Conservation (phyloP, 2,329 filamentous ascomycete genomes). For the Fusarium drepaniforme region DNA sequence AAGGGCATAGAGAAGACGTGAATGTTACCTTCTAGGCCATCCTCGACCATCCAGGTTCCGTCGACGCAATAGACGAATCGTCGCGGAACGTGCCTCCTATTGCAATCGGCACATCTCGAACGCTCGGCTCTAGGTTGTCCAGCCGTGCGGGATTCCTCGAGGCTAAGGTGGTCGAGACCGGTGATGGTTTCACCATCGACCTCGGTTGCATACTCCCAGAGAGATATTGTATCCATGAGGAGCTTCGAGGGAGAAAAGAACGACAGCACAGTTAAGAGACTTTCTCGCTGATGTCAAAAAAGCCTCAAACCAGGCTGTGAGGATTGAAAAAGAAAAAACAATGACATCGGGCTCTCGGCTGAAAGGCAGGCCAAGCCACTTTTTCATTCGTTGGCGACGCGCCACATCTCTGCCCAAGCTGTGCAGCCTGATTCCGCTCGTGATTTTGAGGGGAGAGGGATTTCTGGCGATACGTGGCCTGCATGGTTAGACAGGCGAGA, state of each 20-base stretch:
- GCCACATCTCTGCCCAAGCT: neutral
- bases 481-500: too few relatives aligned
- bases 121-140: neutral
- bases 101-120: neutral
- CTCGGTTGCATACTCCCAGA: neutral
- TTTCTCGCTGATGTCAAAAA: neutral
- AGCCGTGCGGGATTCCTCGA: neutral
- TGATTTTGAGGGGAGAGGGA: too few relatives aligned
- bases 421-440: neutral
- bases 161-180: neutral
- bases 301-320: neutral
- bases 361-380: neutral
- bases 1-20: neutral
- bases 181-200: neutral
- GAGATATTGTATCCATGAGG: neutral
- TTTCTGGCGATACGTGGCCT: too few relatives aligned
- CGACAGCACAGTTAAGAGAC: too few relatives aligned
- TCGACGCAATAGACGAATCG: neutral
- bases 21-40: neutral
- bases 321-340: neutral
- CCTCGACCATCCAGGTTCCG: neutral
- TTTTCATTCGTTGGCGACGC: neutral
- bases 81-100: neutral
- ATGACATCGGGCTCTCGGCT: neutral
- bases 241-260: neutral